A percentile compares a stretch with the other conserved stretches of the same genome.
These are phyloP conservation scores for Xylaria palmicola DNA, from an alignment of 495 filamentous ascomycete genomes.

Conservation along the genomic window DNA sequence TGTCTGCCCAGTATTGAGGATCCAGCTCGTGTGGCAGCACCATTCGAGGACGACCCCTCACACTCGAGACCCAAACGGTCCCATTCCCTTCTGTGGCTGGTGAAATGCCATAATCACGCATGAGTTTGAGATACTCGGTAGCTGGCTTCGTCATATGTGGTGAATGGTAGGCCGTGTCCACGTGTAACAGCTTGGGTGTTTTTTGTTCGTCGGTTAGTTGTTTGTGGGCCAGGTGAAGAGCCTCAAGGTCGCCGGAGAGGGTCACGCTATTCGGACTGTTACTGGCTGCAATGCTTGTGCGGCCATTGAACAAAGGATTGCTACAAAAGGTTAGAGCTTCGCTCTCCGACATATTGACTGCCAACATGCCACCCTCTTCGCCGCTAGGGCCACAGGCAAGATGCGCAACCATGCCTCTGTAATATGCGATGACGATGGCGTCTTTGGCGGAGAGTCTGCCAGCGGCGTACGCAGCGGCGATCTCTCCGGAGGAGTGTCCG, in stretches of 20 bases:
- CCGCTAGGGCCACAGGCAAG: slow-evolving; percentile 31
- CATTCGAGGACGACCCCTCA: slow-evolving; percentile 27
- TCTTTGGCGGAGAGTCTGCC: slow-evolving; percentile 45
- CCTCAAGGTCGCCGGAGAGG: slow-evolving; percentile 42
- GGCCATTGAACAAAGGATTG: slow-evolving; percentile 21
- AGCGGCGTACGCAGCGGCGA: slow-evolving; percentile 62
- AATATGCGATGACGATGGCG: slow-evolving; percentile 47
- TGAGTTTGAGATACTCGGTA: slow-evolving; percentile 37
- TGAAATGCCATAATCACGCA: slow-evolving; percentile 28
- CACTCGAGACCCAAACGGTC: slow-evolving; percentile 40
- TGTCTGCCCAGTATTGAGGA: slow-evolving; percentile 56
- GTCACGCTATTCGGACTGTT: slow-evolving; percentile 41
- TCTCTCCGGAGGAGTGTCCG: slow-evolving; percentile 65
- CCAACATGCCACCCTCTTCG: slow-evolving; percentile 41
- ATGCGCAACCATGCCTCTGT: slow-evolving; percentile 39
- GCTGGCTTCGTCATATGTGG: slow-evolving; percentile 53
- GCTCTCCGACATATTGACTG: slow-evolving; percentile 29
- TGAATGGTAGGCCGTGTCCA: slow-evolving; percentile 63
- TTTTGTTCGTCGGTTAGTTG: slow-evolving; percentile 31
- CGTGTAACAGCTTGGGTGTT: slow-evolving; percentile 43
- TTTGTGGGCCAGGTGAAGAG: slow-evolving; percentile 34
- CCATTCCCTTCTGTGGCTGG: slow-evolving; percentile 22
- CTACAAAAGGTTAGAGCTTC: slow-evolving; percentile 37
- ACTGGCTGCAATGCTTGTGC: slow-evolving; percentile 42
- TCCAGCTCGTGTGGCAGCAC: slow-evolving; percentile 23